Percentiles rank a stretch among this genome's conserved stretches.
These are phyloP conservation scores for Hanseniaspora pseudoguilliermondii DNA, from an alignment of 805 yeast species.

Conservation along the genomic window DNA sequence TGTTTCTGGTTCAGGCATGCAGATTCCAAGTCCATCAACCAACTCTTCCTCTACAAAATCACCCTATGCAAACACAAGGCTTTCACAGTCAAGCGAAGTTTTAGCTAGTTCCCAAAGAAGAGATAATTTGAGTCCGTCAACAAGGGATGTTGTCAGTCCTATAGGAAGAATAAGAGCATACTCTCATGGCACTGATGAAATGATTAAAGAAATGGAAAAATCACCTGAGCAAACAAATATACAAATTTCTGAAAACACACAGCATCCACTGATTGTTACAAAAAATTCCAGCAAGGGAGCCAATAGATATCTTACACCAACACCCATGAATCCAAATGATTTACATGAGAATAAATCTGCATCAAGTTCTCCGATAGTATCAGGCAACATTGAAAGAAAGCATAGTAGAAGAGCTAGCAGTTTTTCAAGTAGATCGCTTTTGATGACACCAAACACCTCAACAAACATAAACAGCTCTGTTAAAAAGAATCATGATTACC, in stretches of 20 bases:
- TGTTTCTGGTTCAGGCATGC: constrained; percentile 13
- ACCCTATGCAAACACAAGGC: background rate
- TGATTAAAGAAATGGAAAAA: background rate
- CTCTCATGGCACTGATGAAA: background rate
- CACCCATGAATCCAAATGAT: background rate
- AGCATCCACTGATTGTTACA: constrained; percentile 2
- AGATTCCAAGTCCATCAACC: constrained; percentile 3
- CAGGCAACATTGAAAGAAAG: background rate
- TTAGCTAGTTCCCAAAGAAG: background rate
- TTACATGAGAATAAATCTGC: background rate
- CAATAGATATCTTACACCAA: constrained; percentile 9
- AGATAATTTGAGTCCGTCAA: background rate
- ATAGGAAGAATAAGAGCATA: constrained; percentile 5
- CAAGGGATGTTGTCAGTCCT: background rate
- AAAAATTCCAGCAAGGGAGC: background rate
- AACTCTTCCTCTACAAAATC: background rate
- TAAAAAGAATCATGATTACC: background rate
- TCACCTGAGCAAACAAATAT: background rate
- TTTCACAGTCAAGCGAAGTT: constrained; percentile 3
- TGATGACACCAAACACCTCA: constrained; percentile 4
- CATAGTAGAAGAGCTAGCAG: constrained; percentile 1
- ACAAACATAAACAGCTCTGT: background rate
- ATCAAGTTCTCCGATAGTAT: background rate
- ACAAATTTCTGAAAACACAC: background rate
- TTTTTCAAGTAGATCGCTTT: background rate